These are phyloP conservation scores for Zalaria obscura DNA, from an alignment of 2,329 filamentous ascomycete species.

Conservation along the genomic window DNA sequence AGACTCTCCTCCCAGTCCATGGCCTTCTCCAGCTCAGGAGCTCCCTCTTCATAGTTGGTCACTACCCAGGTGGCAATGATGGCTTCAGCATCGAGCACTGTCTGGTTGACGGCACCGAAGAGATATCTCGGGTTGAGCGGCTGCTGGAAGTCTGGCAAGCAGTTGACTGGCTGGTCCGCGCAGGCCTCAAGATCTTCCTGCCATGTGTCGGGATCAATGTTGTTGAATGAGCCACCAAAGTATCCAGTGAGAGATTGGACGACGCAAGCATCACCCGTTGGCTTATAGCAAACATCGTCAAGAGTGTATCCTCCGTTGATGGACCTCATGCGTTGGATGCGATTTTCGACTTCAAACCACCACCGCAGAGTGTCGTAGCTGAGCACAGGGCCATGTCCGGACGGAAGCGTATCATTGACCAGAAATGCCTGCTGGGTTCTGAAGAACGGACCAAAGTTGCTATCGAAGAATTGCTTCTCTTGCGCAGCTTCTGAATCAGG, in stretches of 20 bases:
- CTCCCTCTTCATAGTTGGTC: conserved; percentile 67
- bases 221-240: conserved; percentile 53
- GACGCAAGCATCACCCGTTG: conserved; percentile 76
- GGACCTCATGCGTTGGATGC: conserved; percentile 59
- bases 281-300: conserved; percentile 86
- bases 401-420: conserved; percentile 64
- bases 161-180: conserved; percentile 64
- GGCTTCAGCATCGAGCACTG: conserved; percentile 58
- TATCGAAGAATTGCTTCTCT: conserved; percentile 88
- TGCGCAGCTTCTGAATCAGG: conserved; percentile 79
- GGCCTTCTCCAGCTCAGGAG: conserved; percentile 53
- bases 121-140: conserved; percentile 77
- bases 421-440: conserved; percentile 86
- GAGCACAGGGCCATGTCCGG: conserved; percentile 59
- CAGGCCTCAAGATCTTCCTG: conserved; percentile 57
- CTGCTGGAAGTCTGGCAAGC: conserved; percentile 77
- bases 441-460: conserved; percentile 90
- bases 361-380: conserved; percentile 79
- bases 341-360: conserved; percentile 86
- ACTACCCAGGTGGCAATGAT: conserved; percentile 92
- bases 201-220: conserved; percentile 56
- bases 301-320: conserved; percentile 53
- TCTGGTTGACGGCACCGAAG: conserved; percentile 62
- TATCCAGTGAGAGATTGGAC: conserved; percentile 88
- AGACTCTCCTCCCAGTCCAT: conserved; percentile 83